Percentiles rank a stretch among this genome's conserved stretches.
phyloP scores from a whole-genome alignment of 768 basidiomycete species.

The Chlorophyllum brunneum region DNA sequence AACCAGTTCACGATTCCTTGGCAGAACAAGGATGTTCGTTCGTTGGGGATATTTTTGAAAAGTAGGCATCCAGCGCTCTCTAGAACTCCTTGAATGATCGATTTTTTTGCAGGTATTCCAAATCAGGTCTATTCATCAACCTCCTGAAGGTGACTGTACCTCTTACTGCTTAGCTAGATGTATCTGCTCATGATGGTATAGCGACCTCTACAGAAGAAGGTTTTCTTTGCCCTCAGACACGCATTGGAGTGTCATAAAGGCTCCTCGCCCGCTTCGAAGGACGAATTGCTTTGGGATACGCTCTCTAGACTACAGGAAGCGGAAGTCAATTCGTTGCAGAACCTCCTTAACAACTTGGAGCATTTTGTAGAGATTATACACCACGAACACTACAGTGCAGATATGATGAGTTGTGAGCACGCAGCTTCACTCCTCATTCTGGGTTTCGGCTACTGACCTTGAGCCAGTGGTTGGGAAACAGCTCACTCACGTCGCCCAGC shows the following conservation, averaged over 20 bases:
- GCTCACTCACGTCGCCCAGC: conserved; percentile 49
- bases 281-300: conserved; percentile 51
- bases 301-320: conserved; percentile 44
- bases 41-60: conserved; percentile 4
- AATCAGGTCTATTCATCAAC: conserved; percentile 31
- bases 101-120: conserved; percentile 2
- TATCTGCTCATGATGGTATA: conserved; percentile 19
- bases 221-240: conserved; percentile 53
- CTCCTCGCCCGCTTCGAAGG: conserved; percentile 20
- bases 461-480: conserved; percentile 52
- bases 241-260: conserved; percentile 36
- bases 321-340: conserved; percentile 47
- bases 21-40: conserved; percentile 6
- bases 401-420: conserved; percentile 54
- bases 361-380: conserved; percentile 57
- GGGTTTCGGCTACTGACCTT: neutral
- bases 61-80: neutral
- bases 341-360: conserved; percentile 53
- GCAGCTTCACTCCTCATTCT: neutral
- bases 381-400: conserved; percentile 44
- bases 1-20: conserved; percentile 3
- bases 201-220: conserved; percentile 42
- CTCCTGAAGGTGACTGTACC: conserved; percentile 49
- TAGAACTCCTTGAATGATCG: neutral
- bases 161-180: conserved; percentile 1